These are phyloP conservation scores for Amanita pseudoporphyria DNA, from an alignment of 768 basidiomycete species.

Conservation along the genomic window DNA sequence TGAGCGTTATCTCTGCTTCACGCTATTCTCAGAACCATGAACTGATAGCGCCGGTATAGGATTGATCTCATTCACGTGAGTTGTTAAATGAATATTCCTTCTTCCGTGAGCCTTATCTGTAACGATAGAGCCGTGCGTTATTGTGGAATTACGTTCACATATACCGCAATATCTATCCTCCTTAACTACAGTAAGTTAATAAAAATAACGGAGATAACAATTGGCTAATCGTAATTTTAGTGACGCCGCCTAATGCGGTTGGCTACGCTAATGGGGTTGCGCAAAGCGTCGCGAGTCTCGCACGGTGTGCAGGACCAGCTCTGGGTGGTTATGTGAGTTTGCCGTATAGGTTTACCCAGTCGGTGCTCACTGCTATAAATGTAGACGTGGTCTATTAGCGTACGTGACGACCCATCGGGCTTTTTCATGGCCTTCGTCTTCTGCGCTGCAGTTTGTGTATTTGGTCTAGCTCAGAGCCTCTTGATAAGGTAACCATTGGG, in stretches of 20 bases:
- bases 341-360: slow-evolving; percentile 5
- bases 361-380: slow-evolving; percentile 8
- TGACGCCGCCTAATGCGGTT: slow-evolving; percentile 85
- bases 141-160: slow-evolving; percentile 81
- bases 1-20: slow-evolving; percentile 22
- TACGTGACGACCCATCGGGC: slow-evolving; percentile 56
- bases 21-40: background rate
- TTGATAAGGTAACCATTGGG: slow-evolving; percentile 46
- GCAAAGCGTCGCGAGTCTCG: slow-evolving; percentile 90
- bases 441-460: slow-evolving; percentile 49
- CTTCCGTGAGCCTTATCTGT: slow-evolving; percentile 4
- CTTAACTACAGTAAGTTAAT: slow-evolving; percentile 63
- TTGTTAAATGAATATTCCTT: slow-evolving; percentile 4
- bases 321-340: slow-evolving; percentile 69
- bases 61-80: slow-evolving; percentile 5
- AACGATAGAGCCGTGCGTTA: slow-evolving; percentile 67
- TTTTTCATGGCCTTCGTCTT: slow-evolving; percentile 69
- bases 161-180: slow-evolving; percentile 84
- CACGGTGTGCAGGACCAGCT: slow-evolving; percentile 83
- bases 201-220: background rate
- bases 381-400: slow-evolving; percentile 69
- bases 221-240: slow-evolving; percentile 26
- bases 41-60: background rate
- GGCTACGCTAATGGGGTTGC: slow-evolving; percentile 94
- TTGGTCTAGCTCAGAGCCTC: slow-evolving; percentile 63